Evolutionary conservation across 148 eudicot genomes (phyloP), one percentile per base, ranked within the genome.

Genomic region (Vaccinium corymbosum): DNA sequence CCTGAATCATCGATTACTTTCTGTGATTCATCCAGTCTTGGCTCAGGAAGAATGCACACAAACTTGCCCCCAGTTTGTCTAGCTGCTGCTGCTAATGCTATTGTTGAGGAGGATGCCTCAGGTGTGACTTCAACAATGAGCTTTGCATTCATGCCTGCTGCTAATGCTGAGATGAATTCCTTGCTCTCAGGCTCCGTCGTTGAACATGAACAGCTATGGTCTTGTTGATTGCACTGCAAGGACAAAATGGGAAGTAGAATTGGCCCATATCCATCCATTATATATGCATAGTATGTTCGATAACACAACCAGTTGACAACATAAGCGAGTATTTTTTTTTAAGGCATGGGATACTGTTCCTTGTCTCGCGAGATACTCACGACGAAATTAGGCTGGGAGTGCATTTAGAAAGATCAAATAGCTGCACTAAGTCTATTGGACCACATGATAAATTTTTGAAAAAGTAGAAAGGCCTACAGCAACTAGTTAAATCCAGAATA

Each of bases 1-100:
- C 87, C 90, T 7, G 83, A 76, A 16, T 88, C 85, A 6, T 90
- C 76, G 1, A 90, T 90, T 1, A 78, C 89, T 52, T 86, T 77
- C 62, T 83, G 87, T 17, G 89, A 85, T 15, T 85, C 53, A 70
- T 85, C 80, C 0, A 83, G 87, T 29, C 46, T 81, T 46, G 80
- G 86, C 76, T 90, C 85, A 0, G 88, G 90, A 49, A 90, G 82
- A 29, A 90, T 88, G 84, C 90, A 90, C 3, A 90, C 86, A 13
- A 90, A 71, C 76, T 90, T 88, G 50, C 92, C 92, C 57, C 92
- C 92, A 16, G 89, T 90, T 76, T 90, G 87, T 55, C 89, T 74
- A 53, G 90, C 92, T 42, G 92, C 92, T n/a, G 90, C 92, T 51
- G 92, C 92, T 81, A 90, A 71, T 83, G 90, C 90, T 27, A 90